Evolutionary conservation across 1,284 basidiomycete genomes (phyloP).

Genomic region (Neonothopanus nambi): DNA sequence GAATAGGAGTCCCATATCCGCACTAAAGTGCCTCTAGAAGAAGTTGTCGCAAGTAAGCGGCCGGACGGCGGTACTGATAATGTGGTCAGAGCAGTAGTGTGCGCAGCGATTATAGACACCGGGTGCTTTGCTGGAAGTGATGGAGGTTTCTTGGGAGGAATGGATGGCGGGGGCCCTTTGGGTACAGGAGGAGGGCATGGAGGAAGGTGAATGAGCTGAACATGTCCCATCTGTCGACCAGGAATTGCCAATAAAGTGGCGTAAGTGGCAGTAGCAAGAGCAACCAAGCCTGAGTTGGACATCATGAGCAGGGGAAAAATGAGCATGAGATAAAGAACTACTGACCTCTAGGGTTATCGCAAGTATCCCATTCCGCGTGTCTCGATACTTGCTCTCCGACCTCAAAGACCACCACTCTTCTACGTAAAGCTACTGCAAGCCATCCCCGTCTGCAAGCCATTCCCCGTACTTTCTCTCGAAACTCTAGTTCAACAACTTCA

Average conservation of each 20-base stretch:
- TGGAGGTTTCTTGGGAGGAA: constrained; percentile 50
- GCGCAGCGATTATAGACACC: constrained; percentile 84
- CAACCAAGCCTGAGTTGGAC: constrained; percentile 69
- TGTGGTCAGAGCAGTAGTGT: constrained; percentile 78
- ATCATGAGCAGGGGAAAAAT: background rate
- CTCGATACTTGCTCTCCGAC: constrained; percentile 61
- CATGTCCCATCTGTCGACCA: constrained; percentile 87
- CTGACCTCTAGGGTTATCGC: constrained; percentile 84
- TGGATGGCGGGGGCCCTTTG: constrained; percentile 46
- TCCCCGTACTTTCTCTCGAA: constrained; percentile 84
- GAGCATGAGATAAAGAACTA: background rate
- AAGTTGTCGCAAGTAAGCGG: constrained; percentile 82
- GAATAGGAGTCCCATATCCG: constrained; percentile 84
- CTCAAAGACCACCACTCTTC: constrained; percentile 81
- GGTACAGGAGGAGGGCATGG: constrained; percentile 65
- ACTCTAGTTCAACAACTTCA: constrained; percentile 89
- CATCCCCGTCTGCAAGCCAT: constrained; percentile 79
- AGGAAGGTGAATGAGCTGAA: constrained; percentile 86
- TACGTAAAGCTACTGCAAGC: constrained; percentile 80
- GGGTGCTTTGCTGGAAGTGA: constrained; percentile 61
- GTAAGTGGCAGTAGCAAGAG: constrained; percentile 75
- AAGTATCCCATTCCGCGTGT: constrained; percentile 86
- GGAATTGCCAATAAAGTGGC: constrained; percentile 86
- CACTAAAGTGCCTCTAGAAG: constrained; percentile 82
- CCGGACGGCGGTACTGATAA: constrained; percentile 81